Base-by-base conservation (phyloP, 2,329 filamentous ascomycete genomes). In the Cryphonectria nitschkei region DNA sequence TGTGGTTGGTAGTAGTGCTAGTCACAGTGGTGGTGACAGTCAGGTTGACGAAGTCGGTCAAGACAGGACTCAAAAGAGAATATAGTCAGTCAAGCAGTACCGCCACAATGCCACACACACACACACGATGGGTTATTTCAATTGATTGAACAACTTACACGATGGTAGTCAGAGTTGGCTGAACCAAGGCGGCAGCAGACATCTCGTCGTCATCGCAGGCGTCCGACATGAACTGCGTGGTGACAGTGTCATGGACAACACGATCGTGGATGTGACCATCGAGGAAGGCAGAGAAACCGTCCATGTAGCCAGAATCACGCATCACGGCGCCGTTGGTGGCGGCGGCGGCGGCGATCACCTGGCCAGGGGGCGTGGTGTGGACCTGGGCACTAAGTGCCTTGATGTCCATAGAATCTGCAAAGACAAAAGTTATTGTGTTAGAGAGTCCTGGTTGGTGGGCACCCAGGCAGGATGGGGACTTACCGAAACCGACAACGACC, bases 341-440 rank as follows among this genome's bases (percentile, higher is more conserved):
- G 46, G 46, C 26, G 13, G 14, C 32, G 26, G 54, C n/a, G 37
- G 34, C 37, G n/a, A 62, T 22, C 8, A 26, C 43, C 41, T 26
- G 41, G 13, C 13, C 46, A 61, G 54, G 4, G 41, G 61, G 13
- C 32, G 6, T 26, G 34, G 26, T 43, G 37, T 68, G 39, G 39
- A 74, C 19, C 11, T 72, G 46, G 22, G 61, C 34, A 14, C 34
- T 39, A 22, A 64, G 37, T n/a, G 37, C 37, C 61, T 41, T 43
- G n/a, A 64, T 29, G 11, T 64, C 37, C 22, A 29, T 22, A 26
- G 61, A n/a, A 67, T 72, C 76, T 77, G 56, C 22, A 11, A 58
- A 5, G 5, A 46, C 22, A 62, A 7, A 34, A 50, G 14, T 26
- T 26, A 43, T 2, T 39, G 19, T 50, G 63, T n/a, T n/a, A 19